Base-by-base conservation (phyloP, 148 eudicot species). In the Chenopodium suecicum region DNA sequence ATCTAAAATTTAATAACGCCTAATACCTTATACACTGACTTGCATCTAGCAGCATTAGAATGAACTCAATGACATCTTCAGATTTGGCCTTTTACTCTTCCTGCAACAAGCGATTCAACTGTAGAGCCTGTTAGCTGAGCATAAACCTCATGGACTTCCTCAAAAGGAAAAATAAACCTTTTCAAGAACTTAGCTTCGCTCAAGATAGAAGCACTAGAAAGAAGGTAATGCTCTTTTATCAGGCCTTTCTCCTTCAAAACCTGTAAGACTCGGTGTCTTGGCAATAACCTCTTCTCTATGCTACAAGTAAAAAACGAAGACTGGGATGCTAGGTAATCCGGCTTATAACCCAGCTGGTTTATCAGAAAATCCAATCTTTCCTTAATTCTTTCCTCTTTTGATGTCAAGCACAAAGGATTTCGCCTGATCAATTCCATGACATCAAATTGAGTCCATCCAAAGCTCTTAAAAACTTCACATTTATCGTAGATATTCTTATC, bases 251-350 rank as follows among this genome's bases (percentile, higher is more conserved):
- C 84, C 19, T 65, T 86, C 44, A 83, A 75, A 73, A 46, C 74
- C 78, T 74, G 74, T 50, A 80, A 80, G 29, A 84, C 77, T 14
- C 17, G 23, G 60, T 79, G 32, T 75, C 87, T 79, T 10, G 87
- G 89, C 46, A 82, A 27, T 13, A 84, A 71, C 66, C 85, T 82
- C 65, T 82, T 87, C 73, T 87, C 82, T 69, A 82, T 63, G 65
- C 83, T 84, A 62, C 16, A 74, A 65, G 60, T 46, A 1, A 84
- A 70, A 5, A 84, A 41, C 14, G 0, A 0, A 46, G 81, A 46
- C 25, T 60, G 63, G 1, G 79, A 16, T 2, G 77, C 72, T 67
- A 86, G 32, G 76, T 76, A 73, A 65, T 16, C 58, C 17, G 88
- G 83, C 14, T 70, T 76, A 62, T 79, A 82, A 31, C 82, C 72